Base-by-base conservation (phyloP, 75 land plant genomes). In the Ceratopteris richardii region DNA sequence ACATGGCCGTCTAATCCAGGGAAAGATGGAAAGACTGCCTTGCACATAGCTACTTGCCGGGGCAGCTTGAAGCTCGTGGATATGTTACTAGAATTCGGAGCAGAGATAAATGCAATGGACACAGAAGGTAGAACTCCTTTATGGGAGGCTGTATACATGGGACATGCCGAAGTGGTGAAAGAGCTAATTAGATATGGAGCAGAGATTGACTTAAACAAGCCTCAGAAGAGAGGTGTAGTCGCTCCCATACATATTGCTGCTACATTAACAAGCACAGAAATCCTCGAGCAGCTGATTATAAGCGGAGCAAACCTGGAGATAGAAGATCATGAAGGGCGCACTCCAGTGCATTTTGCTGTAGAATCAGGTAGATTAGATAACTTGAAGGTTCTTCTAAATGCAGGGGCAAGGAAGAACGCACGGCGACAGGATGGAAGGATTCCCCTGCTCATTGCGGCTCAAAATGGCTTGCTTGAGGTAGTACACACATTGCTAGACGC, bases 391-490 rank as follows among this genome's bases (percentile, higher is more conserved):
- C 60, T 81, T 53, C 28, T 82, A 24, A 72, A 79, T 46, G 60
- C 56, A 9, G 90, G 83, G 19, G 82, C 82, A 44, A 63, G 77
- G 2, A 69, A 66, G 66, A 62, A 78, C 42, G 80, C 84, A 13
- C 37, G 9, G 9, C 64, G 31, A 48, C 44, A 31, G 18, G 73
- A 86, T 46, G 90, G 80, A 22, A 60, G 80, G 26, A 77, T 81
- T 20, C 76, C 87, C 9, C 36, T 84, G 72, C 65, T 67, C 44
- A 51, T 70, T 14, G 90, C 90, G n/a, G 84, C 79, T 22, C 68
- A 77, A n/a, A 62, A 72, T 16, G 88, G 87, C 11, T 69, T 72
- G 44, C 46, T 60, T 14, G 63, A 62, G 62, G 65, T 72, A 67
- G 80, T 74, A 54, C 74, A 67, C 64, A 46, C 57, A 30, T 58